These are phyloP conservation scores for Blastobotrys capitulatus DNA, from an alignment of 1,139 yeast genomes.

Conservation along the genomic window DNA sequence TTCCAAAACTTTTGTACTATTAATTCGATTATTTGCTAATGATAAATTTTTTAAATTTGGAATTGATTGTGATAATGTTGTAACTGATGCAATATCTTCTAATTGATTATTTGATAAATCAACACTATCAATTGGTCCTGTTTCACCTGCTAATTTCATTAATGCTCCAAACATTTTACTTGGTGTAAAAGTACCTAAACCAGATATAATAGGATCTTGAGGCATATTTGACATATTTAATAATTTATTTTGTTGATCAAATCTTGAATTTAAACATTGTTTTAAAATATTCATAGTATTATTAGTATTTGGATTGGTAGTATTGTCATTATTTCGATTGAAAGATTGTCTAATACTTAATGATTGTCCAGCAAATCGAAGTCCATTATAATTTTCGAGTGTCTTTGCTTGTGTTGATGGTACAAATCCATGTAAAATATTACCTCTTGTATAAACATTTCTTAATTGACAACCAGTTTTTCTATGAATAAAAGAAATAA, in stretches of 20 bases:
- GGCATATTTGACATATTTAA: constrained; percentile 66
- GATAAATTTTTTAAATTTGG: constrained; percentile 77
- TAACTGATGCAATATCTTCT: constrained; percentile 54
- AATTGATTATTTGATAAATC: constrained; percentile 69
- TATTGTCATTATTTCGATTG: constrained; percentile 10
- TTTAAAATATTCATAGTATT: constrained; percentile 36
- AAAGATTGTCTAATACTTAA: constrained; percentile 37
- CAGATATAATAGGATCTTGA: constrained; percentile 55
- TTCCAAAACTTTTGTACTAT: constrained; percentile 56
- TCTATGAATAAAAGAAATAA: constrained; percentile 62
- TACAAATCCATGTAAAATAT: constrained; percentile 52
- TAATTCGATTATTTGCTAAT: constrained; percentile 65
- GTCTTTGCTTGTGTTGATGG: constrained; percentile 52
- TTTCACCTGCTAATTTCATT: constrained; percentile 68
- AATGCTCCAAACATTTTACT: constrained; percentile 89
- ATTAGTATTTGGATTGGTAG: not conserved
- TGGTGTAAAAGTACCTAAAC: constrained; percentile 63
- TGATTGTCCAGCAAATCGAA: constrained; percentile 71
- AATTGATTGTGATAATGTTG: constrained; percentile 65
- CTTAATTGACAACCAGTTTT: constrained; percentile 55
- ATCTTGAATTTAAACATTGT: constrained; percentile 58
- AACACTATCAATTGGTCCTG: constrained; percentile 59
- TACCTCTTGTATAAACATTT: constrained; percentile 43
- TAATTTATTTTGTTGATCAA: constrained; percentile 57
- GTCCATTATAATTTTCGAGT: constrained; percentile 62